These are phyloP conservation scores for Exophiala spinifera DNA, from an alignment of 2,329 filamentous ascomycete genomes.

Conservation along the genomic window DNA sequence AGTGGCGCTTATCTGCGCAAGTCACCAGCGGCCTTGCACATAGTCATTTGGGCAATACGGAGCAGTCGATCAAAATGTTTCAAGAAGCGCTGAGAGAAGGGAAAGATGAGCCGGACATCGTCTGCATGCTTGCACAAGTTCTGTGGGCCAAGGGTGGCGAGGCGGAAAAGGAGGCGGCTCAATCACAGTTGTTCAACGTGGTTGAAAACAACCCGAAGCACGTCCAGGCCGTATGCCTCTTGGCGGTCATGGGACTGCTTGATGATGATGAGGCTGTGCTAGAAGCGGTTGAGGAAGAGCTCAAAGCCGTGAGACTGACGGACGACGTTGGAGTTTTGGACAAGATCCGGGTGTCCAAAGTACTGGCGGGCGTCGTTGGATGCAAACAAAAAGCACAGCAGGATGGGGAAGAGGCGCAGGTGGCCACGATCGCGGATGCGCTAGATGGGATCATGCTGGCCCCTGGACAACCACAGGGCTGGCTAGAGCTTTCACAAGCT, in stretches of 20 bases:
- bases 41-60: conserved; percentile 66
- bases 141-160: conserved; percentile 85
- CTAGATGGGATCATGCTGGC: conserved; percentile 76
- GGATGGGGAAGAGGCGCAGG: conserved; percentile 45
- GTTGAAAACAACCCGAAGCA: conserved; percentile 73
- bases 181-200: conserved; percentile 74
- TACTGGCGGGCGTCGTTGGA: conserved; percentile 71
- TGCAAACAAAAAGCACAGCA: conserved; percentile 47
- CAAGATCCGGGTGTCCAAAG: conserved; percentile 66
- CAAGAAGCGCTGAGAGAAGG: conserved; percentile 76
- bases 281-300: conserved; percentile 74
- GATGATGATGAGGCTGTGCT: conserved; percentile 76
- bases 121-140: conserved; percentile 84
- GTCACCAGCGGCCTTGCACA: conserved; percentile 80
- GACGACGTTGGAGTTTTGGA: conserved; percentile 62
- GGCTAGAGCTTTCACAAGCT: conserved; percentile 68
- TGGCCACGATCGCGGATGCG: conserved; percentile 57
- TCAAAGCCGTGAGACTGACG: conserved; percentile 68
- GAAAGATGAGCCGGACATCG: conserved; percentile 66
- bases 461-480: conserved; percentile 75
- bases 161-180: conserved; percentile 70
- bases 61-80: conserved; percentile 74
- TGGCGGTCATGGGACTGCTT: conserved; percentile 79
- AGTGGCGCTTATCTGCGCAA: conserved; percentile 76
- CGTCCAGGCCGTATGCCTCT: conserved; percentile 72